Conservation (phyloP, 2,329 filamentous ascomycete genomes). For the Chrysoporthe puriensis region DNA sequence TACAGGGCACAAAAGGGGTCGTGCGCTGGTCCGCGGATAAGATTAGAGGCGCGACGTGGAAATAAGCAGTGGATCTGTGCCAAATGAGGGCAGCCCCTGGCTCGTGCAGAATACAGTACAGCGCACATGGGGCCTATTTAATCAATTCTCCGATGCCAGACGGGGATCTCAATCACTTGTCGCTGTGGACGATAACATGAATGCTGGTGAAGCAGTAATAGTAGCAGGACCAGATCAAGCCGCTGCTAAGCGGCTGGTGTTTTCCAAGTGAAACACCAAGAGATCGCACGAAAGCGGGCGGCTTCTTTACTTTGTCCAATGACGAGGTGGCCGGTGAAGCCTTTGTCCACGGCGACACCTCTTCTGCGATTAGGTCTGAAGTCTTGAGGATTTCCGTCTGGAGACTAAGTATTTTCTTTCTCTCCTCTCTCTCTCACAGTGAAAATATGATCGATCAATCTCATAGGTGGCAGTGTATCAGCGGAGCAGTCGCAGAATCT, state of each 20-base stretch:
- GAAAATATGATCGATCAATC: too few species aligned
- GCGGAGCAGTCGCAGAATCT: too few species aligned
- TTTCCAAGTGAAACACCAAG: neutral
- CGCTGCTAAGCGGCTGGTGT: neutral
- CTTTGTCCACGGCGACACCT: too few species aligned
- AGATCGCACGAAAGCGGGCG: too few species aligned
- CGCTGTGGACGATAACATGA: neutral
- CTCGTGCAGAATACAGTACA: slow-evolving; percentile 15
- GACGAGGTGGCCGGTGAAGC: too few species aligned
- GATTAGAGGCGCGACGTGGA: slow-evolving; percentile 20
- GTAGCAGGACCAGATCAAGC: neutral
- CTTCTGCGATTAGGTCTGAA: too few species aligned
- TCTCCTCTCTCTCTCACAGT: too few species aligned
- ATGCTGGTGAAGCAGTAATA: neutral
- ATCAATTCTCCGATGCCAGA: neutral
- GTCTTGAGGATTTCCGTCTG: too few species aligned
- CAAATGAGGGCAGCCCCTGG: slow-evolving; percentile 24
- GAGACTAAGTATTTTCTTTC: too few species aligned
- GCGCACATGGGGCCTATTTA: slow-evolving; percentile 12
- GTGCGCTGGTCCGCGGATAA: slow-evolving; percentile 23
- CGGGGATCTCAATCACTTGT: neutral
- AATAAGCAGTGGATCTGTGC: slow-evolving; percentile 29
- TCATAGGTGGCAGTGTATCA: too few species aligned
- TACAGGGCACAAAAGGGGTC: slow-evolving; percentile 19
- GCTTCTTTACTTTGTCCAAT: too few species aligned